A percentile compares a stretch with the other conserved stretches of the same genome.
Evolutionary conservation across 2,329 filamentous ascomycete species (phyloP).

Genomic region (Emergomyces orientalis): DNA sequence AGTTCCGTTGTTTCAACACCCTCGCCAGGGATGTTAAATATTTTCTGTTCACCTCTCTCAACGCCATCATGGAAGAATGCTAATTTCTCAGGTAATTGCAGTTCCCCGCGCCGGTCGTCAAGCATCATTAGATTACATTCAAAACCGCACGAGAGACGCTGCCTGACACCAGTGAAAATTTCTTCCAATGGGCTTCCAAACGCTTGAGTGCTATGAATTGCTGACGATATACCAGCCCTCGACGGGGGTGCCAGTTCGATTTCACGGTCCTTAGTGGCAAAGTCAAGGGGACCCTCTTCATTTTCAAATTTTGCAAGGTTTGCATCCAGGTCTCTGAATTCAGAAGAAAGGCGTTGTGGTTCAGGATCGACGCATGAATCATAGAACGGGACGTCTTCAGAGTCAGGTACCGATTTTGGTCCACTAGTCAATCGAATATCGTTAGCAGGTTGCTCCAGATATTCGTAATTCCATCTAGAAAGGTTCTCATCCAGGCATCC

Average conservation of each 20-base stretch:
- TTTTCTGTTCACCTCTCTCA: background rate
- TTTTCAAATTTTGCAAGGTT: background rate
- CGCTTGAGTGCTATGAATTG: constrained; percentile 11
- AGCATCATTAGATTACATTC: constrained; percentile 10
- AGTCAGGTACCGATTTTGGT: constrained; percentile 13
- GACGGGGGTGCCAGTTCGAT: constrained; percentile 17
- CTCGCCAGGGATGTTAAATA: background rate
- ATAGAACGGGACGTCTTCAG: constrained; percentile 9
- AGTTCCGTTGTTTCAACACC: background rate
- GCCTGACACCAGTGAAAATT: constrained; percentile 20
- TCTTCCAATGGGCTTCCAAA: constrained; percentile 9
- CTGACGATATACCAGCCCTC: constrained; percentile 6
- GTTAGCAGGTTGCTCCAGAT: constrained; percentile 11
- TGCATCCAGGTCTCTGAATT: background rate
- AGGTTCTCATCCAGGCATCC: constrained; percentile 11
- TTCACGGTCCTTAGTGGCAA: constrained; percentile 12
- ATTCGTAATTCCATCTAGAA: constrained; percentile 7
- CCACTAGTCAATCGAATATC: constrained; percentile 8
- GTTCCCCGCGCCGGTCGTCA: background rate
- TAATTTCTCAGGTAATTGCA: background rate
- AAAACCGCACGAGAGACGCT: constrained; percentile 17
- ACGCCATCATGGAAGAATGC: background rate
- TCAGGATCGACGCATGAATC: background rate
- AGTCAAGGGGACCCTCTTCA: background rate
- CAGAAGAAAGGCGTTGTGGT: background rate